Evolutionary conservation across 331 rosid genomes (phyloP), one percentile per base, ranked within the genome.

Genomic region (Arachis monticola): DNA sequence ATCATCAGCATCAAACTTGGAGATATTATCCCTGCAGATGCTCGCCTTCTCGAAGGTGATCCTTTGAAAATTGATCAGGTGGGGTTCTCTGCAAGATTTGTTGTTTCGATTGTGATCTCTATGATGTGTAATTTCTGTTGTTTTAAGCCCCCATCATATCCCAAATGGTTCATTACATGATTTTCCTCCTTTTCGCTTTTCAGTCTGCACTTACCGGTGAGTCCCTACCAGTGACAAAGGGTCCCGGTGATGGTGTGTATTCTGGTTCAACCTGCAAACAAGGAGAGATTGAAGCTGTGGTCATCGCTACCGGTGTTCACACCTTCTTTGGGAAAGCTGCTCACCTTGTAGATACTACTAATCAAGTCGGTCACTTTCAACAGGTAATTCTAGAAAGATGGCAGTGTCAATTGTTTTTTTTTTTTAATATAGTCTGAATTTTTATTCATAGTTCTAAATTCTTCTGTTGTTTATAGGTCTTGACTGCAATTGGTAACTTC

Each of bases 221-320:
- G 80, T 95, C 99, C 52, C 89, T 95, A 57, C 97, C 99, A 0
- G 99, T 92, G 79, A 95, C 99, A 2, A 95, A 95, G 83, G 96
- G 97, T 61, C 97, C 99, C 2, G 97, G 99, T 13, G 99, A 95
- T 46, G 99, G 99, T 8, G 89, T 95, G 11, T 95, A 92, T 74
- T 95, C 99, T 35, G 97, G 99, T 80, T 95, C 99, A n/a, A 95
- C 99, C 64, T 95, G 99, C 85, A 95, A 95, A 78, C 99, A 95
- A 83, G 99, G 99, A 85, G 99, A 95, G 89, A 85, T 95, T 76
- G 99, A 95, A 75, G 97, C 96, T 44, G 90, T 95, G 77, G 98
- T 92, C 83, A 95, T 95, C 64, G 99, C 99, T 67, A 95, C 99
- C 0, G 97, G 99, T 58, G 99, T 95, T 57, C 98, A 95, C 76